Percentiles rank a stretch among this genome's conserved stretches.
Conservation (phyloP, 176 grass and related monocot species). For the Musa acuminata region DNA sequence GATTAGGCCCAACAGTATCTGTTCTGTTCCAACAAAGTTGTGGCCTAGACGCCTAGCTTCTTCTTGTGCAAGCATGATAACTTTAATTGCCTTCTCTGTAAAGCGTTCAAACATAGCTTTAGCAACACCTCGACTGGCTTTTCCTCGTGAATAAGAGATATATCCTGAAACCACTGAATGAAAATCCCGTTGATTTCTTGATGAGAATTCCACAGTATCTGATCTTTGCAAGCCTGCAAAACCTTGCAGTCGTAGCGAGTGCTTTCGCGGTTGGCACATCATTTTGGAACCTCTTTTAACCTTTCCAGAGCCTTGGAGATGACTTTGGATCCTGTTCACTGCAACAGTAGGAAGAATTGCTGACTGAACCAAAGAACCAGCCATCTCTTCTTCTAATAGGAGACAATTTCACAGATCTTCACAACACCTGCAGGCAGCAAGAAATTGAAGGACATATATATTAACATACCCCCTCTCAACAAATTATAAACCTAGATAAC, state of each 20-base stretch:
- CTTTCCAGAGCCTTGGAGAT: conserved; percentile 24
- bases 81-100: conserved; percentile 94
- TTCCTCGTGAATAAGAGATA: conserved; percentile 33
- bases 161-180: conserved; percentile 41
- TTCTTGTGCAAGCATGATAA: conserved; percentile 93
- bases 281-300: conserved; percentile 31
- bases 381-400: conserved; percentile 32
- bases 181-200: conserved; percentile 36
- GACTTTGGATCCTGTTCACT: conserved; percentile 25
- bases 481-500: not conserved
- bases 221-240: conserved; percentile 49
- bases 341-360: conserved; percentile 31
- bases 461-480: not conserved
- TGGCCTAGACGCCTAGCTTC: conserved; percentile 79
- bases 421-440: not conserved
- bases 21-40: conserved; percentile 96
- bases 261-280: conserved; percentile 33
- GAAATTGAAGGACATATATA: not conserved
- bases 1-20: conserved; percentile 80
- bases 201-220: conserved; percentile 41
- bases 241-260: conserved; percentile 35
- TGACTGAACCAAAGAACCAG: conserved; percentile 69
- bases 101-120: conserved; percentile 83
- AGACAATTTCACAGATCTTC: not conserved
- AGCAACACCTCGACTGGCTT: conserved; percentile 37